These are phyloP conservation scores for Boletus reticulatus DNA, from an alignment of 768 basidiomycete species.

Conservation along the genomic window DNA sequence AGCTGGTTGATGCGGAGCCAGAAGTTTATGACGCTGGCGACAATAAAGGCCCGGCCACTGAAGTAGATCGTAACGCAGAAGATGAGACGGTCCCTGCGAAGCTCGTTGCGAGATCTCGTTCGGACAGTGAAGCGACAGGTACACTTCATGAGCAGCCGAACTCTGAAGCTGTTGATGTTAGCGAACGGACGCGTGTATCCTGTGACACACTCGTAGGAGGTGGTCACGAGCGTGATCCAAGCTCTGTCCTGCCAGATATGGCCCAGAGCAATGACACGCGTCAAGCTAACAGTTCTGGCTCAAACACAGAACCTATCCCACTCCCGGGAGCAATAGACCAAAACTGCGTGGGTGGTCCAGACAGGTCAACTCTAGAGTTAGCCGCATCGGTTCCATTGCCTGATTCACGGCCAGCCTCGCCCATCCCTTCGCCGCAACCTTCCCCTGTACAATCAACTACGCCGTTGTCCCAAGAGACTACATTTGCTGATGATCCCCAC, in stretches of 20 bases:
- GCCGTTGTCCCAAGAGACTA: neutral
- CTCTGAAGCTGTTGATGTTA: neutral
- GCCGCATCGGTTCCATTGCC: constrained; percentile 19
- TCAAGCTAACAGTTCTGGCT: neutral
- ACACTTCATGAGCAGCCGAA: neutral
- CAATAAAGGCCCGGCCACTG: neutral
- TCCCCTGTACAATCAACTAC: neutral
- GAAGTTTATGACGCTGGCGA: neutral
- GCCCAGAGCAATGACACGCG: neutral
- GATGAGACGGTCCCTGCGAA: neutral
- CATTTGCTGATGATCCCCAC: neutral
- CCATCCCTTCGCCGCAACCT: neutral
- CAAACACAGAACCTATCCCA: neutral
- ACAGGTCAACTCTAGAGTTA: constrained; percentile 3
- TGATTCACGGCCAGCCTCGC: constrained; percentile 19
- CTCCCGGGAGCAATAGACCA: neutral
- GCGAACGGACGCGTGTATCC: no score
- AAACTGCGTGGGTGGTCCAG: neutral
- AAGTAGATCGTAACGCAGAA: neutral
- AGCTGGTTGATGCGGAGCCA: constrained; percentile 33
- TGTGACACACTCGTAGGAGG: neutral
- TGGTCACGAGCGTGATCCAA: neutral
- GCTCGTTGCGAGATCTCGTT: neutral
- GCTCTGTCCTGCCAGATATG: neutral
- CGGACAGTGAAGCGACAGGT: neutral